Evolutionary conservation across 768 basidiomycete genomes (phyloP), one percentile per base, ranked within the genome.

Genomic region (Crucibulum laeve): DNA sequence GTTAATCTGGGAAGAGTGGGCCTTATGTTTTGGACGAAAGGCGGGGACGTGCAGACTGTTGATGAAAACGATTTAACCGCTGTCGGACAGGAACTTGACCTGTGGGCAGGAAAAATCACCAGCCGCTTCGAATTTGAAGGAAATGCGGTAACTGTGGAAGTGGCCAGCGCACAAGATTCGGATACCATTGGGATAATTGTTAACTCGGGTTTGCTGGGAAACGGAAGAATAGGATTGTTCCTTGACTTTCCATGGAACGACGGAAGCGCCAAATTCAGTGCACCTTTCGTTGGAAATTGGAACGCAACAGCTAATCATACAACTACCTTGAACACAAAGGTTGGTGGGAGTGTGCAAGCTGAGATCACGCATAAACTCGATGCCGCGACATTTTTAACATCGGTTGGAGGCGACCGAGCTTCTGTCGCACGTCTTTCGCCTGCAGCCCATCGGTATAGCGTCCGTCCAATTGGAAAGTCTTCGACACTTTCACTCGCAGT

Each of bases 161-260:
- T 73, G 1, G 60, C 57, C 11, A 67, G 65, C 1, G 65, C 67
- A 4, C 68, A 74, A 42, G 53, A 53, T 6, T 59, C 56, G 10
- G 69, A 72, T 50, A 60, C 63, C 5, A 50, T 80, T 21, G 73
- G 60, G 2, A 53, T 80, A 19, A 53, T 46, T 2, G 50, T 80
- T 25, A 28, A 54, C 2, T 79, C 77, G 4, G 10, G 60, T 1
- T 60, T 79, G 15, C 38, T 82, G n/a, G 13, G 50, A 11, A 45
- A 50, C 5, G 65, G 67, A 3, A 57, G 57, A 25, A 56, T 80
- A 5, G 75, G 71, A 0, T 15, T 79, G 0, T 80, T 78, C 56
- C 48, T 82, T 10, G 78, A 82, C 54, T 80, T 77, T 49, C 78
- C 78, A 4, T 82, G 77, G 77, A 77, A 76, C 56, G 78, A 78